A percentile compares a stretch with the other conserved stretches of the same genome.
Conservation (phyloP, 257 asterid species). For the Solanum clarkiae region DNA sequence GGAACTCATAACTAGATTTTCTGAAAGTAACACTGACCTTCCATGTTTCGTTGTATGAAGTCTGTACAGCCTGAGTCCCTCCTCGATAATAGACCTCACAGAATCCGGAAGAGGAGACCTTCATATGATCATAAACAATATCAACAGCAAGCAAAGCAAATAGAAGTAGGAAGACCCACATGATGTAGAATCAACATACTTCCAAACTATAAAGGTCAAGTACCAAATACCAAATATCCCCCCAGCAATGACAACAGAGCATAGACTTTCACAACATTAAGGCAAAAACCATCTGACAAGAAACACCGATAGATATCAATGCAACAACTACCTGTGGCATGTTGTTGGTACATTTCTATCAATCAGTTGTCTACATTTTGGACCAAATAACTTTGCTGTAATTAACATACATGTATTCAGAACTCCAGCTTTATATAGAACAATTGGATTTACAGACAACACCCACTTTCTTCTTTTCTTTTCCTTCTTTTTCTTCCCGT, state of each 20-base stretch:
- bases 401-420: background rate
- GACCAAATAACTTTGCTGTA: background rate
- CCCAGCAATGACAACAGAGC: background rate
- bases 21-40: conserved; percentile 24
- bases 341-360: background rate
- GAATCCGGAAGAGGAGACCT: conserved; percentile 74
- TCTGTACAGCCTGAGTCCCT: conserved; percentile 65
- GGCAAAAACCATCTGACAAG: background rate
- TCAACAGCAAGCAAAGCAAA: background rate
- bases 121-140: conserved; percentile 13
- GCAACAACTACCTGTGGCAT: background rate
- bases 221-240: background rate
- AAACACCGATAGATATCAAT: background rate
- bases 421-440: background rate
- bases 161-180: background rate
- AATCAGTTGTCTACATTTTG: background rate
- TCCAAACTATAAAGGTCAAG: background rate
- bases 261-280: background rate
- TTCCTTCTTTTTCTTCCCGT: background rate
- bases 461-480: background rate
- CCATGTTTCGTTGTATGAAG: conserved; percentile 63
- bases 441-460: background rate
- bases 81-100: conserved; percentile 63
- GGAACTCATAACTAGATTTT: background rate
- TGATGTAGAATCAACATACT: background rate